Percentiles rank a stretch among this genome's conserved stretches.
Evolutionary conservation across 148 eudicot species (phyloP).

Genomic region (Hydrangea macrophylla): DNA sequence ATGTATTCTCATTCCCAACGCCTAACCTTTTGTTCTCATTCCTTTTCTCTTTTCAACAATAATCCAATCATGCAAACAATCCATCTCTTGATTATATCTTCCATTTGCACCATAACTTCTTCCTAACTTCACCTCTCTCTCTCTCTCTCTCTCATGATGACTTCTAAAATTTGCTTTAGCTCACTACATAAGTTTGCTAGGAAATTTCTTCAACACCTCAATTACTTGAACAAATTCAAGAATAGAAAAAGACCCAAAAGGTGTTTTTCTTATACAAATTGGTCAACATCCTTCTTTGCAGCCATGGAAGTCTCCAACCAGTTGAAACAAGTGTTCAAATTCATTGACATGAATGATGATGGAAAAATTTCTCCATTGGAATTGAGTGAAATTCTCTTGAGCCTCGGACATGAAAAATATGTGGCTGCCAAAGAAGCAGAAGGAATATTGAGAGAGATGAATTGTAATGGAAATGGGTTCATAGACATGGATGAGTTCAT

Average conservation of each 20-base stretch:
- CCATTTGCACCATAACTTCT: not conserved
- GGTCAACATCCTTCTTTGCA: constrained; percentile 31
- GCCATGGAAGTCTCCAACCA: constrained; percentile 47
- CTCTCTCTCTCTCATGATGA: constrained; percentile 8
- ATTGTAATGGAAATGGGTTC: constrained; percentile 59
- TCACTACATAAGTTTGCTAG: constrained; percentile 24
- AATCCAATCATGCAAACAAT: not conserved
- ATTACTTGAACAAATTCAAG: constrained; percentile 10
- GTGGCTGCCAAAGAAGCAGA: constrained; percentile 46
- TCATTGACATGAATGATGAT: constrained; percentile 65
- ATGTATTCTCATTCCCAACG: too few species aligned
- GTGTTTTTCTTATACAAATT: not conserved
- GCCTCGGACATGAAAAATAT: constrained; percentile 46
- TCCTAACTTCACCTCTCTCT: constrained; percentile 4
- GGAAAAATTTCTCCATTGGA: constrained; percentile 57
- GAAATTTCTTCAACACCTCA: constrained; percentile 23
- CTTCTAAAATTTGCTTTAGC: constrained; percentile 15
- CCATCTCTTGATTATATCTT: constrained; percentile 1
- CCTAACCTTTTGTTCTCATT: not conserved
- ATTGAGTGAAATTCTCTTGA: constrained; percentile 41
- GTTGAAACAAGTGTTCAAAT: constrained; percentile 56
- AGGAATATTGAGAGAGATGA: constrained; percentile 49
- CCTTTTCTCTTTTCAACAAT: constrained; percentile 6
- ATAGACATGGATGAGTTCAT: constrained; percentile 64
- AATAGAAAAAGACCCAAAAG: constrained; percentile 29